Evolutionary conservation across 768 basidiomycete species (phyloP), one percentile per base, ranked within the genome.

Genomic region (Cystofilobasidium bisporidii): DNA sequence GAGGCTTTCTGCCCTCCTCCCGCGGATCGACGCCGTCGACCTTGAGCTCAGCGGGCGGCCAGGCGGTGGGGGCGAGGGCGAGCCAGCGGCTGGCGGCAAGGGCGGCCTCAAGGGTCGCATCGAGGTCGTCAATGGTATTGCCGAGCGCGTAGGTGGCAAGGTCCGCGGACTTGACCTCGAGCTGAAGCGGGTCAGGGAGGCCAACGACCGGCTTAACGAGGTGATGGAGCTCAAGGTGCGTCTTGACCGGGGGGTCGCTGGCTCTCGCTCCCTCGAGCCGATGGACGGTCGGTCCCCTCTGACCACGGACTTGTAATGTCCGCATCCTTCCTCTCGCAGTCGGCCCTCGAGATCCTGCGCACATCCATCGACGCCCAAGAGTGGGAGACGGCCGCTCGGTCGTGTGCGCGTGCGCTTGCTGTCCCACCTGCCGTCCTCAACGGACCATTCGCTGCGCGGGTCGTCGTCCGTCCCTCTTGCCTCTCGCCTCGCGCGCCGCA

Each of bases 311-410:
- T n/a, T n/a, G n/a, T n/a, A n/a, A n/a, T n/a, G n/a, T n/a, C n/a
- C n/a, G n/a, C n/a, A n/a, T 36, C 6, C 36, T 36, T 36, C 36
- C 36, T 36, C 36, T 12, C 36, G 12, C 79, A 91, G 83, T 83
- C 83, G 0, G 87, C 94, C 1, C 77, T 88, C 50, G 76, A 80
- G 5, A 81, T 81, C 26, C 76, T 87, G 18, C 80, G 83, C 56
- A 72, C 79, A 14, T 79, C 84, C 18, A 92, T 97, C 36, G 86
- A 87, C 36, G 80, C 79, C 55, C 84, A 88, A 71, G 96, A 98
- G 73, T 99, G 96, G 96, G 96, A 99, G 76, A 84, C 88, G 3
- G 96, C 96, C 4, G 86, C 92, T 0, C 82, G 91, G 67, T 87
- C 91, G 73, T 94, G 93, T 77, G 85, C 89, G 38, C 81, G 91